Percentiles rank a stretch among this genome's conserved stretches.
Conservation (phyloP, 2,329 filamentous ascomycete genomes). For the Penicillium sp. region DNA sequence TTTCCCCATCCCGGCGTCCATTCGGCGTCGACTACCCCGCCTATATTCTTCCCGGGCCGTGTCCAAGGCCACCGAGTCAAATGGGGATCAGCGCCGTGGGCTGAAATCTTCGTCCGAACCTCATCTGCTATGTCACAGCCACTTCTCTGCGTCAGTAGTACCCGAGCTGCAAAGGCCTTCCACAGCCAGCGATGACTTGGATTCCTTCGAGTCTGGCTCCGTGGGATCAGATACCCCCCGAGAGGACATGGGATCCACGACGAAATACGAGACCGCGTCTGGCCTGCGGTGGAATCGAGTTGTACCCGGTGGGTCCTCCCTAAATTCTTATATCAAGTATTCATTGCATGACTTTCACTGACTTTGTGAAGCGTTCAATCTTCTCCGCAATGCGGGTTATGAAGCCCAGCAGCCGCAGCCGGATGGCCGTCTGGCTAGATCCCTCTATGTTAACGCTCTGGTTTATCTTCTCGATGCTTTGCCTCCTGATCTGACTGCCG, state of each 20-base stretch:
- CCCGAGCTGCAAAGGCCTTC: conserved; percentile 17
- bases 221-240: conserved; percentile 12
- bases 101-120: conserved; percentile 20
- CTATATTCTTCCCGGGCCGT: conserved; percentile 22
- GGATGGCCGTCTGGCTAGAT: conserved; percentile 35
- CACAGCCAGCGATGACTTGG: conserved; percentile 24
- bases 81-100: conserved; percentile 8
- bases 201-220: conserved; percentile 19
- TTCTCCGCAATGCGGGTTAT: conserved; percentile 37
- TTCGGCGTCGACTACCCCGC: conserved; percentile 30
- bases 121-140: conserved; percentile 11
- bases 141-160: background rate
- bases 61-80: conserved; percentile 6
- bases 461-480: conserved; percentile 41
- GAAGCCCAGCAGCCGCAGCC: conserved; percentile 36
- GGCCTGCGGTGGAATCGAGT: conserved; percentile 40
- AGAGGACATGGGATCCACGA: conserved; percentile 8
- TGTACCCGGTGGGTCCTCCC: conserved; percentile 29
- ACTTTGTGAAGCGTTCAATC: conserved; percentile 32
- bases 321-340: background rate
- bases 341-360: background rate
- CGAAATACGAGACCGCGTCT: conserved; percentile 33
- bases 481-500: conserved; percentile 31
- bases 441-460: conserved; percentile 39
- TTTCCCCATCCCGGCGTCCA: conserved; percentile 28